phyloP scores from a whole-genome alignment of 2,329 filamentous ascomycete species.

The Mycosphaerella sp. region DNA sequence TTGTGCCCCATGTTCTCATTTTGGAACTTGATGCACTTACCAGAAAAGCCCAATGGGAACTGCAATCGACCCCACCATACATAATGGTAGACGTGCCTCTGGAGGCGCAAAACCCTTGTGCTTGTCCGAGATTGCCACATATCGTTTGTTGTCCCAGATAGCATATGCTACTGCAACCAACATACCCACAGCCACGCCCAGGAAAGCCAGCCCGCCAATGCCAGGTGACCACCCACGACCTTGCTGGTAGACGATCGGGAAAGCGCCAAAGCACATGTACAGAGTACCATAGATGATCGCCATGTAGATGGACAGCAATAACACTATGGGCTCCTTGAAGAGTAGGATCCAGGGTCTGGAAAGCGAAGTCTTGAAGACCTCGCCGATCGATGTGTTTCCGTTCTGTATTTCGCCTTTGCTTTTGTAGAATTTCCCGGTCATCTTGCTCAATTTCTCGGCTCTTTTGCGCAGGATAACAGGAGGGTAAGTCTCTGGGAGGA shows the following conservation, averaged over 20 bases:
- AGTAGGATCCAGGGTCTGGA: conserved; percentile 63
- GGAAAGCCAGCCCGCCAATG: conserved; percentile 58
- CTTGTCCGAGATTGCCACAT: conserved; percentile 42
- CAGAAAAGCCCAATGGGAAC: conserved; percentile 45
- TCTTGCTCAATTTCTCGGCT: conserved; percentile 46
- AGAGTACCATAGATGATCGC: conserved; percentile 45
- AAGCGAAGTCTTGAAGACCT: conserved; percentile 51
- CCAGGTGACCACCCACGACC: conserved; percentile 54
- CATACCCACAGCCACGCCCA: conserved; percentile 65
- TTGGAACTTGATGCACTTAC: background rate
- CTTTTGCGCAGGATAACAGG: conserved; percentile 52
- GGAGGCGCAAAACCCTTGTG: conserved; percentile 55
- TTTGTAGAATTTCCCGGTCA: conserved; percentile 52
- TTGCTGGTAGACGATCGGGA: conserved; percentile 56
- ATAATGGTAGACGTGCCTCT: conserved; percentile 58
- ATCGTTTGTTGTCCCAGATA: conserved; percentile 50
- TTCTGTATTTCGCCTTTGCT: conserved; percentile 42
- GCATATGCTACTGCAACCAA: conserved; percentile 52
- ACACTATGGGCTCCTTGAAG: conserved; percentile 43
- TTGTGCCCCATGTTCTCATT: background rate
- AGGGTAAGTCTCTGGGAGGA: conserved; percentile 56
- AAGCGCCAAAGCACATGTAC: conserved; percentile 45
- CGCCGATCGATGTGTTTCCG: conserved; percentile 32
- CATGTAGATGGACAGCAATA: conserved; percentile 43
- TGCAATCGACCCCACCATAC: conserved; percentile 56